These are phyloP conservation scores for Penicillium sp. DNA, from an alignment of 2,329 filamentous ascomycete genomes.

Conservation along the genomic window DNA sequence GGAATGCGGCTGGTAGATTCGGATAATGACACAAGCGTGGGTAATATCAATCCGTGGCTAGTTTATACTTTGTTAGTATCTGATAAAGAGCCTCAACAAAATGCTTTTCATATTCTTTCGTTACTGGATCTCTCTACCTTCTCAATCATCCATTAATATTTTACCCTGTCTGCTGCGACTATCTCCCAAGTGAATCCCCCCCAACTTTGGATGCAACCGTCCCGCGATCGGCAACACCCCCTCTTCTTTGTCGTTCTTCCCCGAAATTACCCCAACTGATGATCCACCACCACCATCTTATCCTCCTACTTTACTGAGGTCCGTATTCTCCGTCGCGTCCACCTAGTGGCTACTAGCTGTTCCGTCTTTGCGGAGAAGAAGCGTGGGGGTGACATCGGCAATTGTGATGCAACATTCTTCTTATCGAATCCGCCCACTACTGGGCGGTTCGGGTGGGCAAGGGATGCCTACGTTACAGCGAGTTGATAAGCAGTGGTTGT, in stretches of 20 bases:
- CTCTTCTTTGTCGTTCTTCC: not conserved
- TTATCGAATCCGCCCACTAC: slow-evolving; percentile 13
- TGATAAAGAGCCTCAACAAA: not conserved
- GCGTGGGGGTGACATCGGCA: slow-evolving; percentile 25
- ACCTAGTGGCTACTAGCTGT: not conserved
- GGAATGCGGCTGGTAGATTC: not conserved
- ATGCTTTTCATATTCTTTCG: too few species aligned
- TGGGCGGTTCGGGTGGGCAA: slow-evolving; percentile 17
- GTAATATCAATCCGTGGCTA: not conserved
- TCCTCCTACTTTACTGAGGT: not conserved
- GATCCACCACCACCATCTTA: not conserved
- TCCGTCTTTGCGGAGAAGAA: slow-evolving; percentile 26
- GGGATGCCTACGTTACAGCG: slow-evolving; percentile 12
- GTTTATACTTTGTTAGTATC: not conserved
- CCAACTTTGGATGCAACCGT: slow-evolving; percentile 3
- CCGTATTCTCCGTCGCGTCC: not conserved
- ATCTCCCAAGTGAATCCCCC: not conserved
- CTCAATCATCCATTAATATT: not conserved
- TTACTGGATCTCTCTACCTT: too few species aligned
- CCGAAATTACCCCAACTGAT: not conserved
- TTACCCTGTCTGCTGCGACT: not conserved
- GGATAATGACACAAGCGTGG: not conserved
- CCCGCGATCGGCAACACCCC: slow-evolving; percentile 1
- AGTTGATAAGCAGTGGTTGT: slow-evolving; percentile 15
- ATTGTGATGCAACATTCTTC: slow-evolving; percentile 27